phyloP scores from a whole-genome alignment of 345 rosid genomes.

The Linum tenue region DNA sequence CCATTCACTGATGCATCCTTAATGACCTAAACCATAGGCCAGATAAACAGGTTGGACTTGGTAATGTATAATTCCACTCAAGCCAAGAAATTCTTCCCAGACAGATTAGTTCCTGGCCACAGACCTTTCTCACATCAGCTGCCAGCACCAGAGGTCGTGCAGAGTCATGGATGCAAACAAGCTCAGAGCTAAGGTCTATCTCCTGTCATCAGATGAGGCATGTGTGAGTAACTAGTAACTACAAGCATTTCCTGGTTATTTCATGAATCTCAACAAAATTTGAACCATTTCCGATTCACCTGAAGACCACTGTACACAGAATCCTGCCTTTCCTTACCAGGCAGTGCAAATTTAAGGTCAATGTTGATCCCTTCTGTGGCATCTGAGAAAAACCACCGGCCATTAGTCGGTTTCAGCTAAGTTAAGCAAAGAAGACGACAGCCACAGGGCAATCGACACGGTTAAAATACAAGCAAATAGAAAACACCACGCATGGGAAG shows the following conservation, averaged over 20 bases:
- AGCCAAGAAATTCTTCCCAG: too few relatives aligned
- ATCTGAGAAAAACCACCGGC: conserved; percentile 30
- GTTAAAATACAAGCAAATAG: not conserved
- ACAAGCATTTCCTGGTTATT: not conserved
- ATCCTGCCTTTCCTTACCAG: conserved; percentile 96
- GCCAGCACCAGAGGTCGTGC: conserved; percentile 72
- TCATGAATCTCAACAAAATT: not conserved
- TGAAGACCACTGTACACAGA: conserved; percentile 87
- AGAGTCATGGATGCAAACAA: conserved; percentile 92
- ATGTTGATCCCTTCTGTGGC: conserved; percentile 37
- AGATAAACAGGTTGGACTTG: not conserved
- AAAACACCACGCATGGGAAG: not conserved
- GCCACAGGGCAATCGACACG: not conserved
- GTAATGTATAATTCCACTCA: not conserved
- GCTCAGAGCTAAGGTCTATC: conserved; percentile 54
- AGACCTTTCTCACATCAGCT: conserved; percentile 67
- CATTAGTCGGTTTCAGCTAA: conserved; percentile 10
- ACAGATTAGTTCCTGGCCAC: not conserved
- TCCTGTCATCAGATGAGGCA: conserved; percentile 32
- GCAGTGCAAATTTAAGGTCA: conserved; percentile 67
- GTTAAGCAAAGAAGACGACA: not conserved
- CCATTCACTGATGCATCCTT: conserved; percentile 63
- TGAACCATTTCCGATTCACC: conserved; percentile 28
- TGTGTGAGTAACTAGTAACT: not conserved
- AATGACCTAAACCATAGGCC: conserved; percentile 46